phyloP scores from a whole-genome alignment of 2,329 filamentous ascomycete genomes.

The Sporothrix protearum region DNA sequence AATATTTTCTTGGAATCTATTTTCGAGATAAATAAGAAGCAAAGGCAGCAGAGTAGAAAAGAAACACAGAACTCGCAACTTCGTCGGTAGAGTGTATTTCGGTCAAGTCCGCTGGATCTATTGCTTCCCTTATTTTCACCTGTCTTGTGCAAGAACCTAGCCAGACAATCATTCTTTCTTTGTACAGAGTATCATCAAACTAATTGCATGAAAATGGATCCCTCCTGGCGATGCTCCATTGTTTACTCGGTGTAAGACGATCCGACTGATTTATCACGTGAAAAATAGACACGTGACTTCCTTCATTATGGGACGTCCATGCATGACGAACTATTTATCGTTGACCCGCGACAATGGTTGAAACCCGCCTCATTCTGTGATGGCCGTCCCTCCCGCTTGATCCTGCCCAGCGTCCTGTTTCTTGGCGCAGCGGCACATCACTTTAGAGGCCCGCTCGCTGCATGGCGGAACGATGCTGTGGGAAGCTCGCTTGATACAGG shows the following conservation, averaged over 20 bases:
- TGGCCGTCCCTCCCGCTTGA: neutral
- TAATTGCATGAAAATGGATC: neutral
- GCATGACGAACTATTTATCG: neutral
- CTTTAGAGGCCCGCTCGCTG: neutral
- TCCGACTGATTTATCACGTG: neutral
- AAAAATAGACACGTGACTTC: neutral
- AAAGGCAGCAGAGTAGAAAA: too few relatives aligned
- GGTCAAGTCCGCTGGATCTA: too few relatives aligned
- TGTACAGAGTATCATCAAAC: too few relatives aligned
- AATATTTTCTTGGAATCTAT: too few relatives aligned
- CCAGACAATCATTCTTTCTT: too few relatives aligned
- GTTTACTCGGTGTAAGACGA: neutral
- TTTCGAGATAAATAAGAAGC: too few relatives aligned
- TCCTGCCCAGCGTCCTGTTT: constrained; percentile 6
- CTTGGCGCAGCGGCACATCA: constrained; percentile 5
- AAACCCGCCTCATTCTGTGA: neutral
- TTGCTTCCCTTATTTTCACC: too few relatives aligned
- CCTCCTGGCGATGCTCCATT: neutral
- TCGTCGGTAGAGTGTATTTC: too few relatives aligned
- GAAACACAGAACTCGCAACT: too few relatives aligned
- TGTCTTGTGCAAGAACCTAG: too few relatives aligned
- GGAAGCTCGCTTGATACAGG: neutral
- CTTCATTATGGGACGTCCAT: neutral
- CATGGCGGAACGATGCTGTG: constrained; percentile 5
- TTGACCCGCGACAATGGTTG: neutral